These are phyloP conservation scores for Cucurbita maxima DNA, from an alignment of 306 rosid species.

Conservation along the genomic window DNA sequence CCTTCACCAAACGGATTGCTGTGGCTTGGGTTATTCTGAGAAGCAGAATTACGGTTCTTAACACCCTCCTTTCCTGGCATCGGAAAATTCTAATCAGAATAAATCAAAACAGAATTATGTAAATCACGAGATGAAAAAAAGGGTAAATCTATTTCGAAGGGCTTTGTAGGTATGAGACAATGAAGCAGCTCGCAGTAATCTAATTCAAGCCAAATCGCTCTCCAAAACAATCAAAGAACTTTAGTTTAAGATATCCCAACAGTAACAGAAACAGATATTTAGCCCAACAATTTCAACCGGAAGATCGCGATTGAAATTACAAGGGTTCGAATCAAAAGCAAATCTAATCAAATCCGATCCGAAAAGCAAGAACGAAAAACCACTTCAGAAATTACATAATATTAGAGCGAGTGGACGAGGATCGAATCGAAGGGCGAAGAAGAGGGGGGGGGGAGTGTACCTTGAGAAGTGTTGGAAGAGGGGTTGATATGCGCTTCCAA, in stretches of 20 bases:
- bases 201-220: background rate
- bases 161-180: background rate
- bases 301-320: background rate
- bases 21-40: constrained; percentile 20
- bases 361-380: background rate
- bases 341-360: background rate
- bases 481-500: constrained; percentile 26
- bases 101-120: constrained; percentile 1
- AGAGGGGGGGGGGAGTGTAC: constrained; percentile 9
- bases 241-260: background rate
- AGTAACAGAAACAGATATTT: background rate
- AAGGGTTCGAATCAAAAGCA: background rate
- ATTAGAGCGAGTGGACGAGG: background rate
- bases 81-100: constrained; percentile 12
- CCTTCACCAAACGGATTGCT: constrained; percentile 22
- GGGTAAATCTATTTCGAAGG: background rate
- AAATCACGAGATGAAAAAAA: background rate
- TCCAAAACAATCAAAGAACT: background rate
- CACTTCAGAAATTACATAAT: background rate
- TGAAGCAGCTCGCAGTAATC: background rate
- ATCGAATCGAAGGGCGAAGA: background rate
- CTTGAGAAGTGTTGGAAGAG: constrained; percentile 29
- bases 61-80: constrained; percentile 45
- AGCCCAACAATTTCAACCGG: background rate
- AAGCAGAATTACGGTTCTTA: constrained; percentile 31